Evolutionary conservation across 768 basidiomycete species (phyloP).

Genomic region (Lyophyllum atratum): DNA sequence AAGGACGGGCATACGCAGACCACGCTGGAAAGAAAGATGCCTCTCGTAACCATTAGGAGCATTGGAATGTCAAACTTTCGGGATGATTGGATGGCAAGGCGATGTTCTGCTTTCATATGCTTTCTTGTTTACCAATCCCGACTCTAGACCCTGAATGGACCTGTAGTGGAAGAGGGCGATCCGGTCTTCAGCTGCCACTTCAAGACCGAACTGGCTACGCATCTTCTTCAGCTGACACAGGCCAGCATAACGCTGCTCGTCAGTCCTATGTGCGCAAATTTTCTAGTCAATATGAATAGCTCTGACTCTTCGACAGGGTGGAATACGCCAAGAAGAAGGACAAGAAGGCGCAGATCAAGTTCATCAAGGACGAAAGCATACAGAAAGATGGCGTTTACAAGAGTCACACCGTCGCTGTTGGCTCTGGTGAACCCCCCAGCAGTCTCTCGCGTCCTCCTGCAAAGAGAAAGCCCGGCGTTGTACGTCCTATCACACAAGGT

Average conservation of each 20-base stretch:
- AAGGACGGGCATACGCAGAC: conserved; percentile 64
- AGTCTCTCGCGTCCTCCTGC: conserved; percentile 85
- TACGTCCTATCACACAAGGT: conserved; percentile 83
- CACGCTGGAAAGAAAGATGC: conserved; percentile 83
- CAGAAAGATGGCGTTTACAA: conserved; percentile 85
- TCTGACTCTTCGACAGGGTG: conserved; percentile 50
- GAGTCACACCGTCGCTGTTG: conserved; percentile 86
- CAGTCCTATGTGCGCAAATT: conserved; percentile 68
- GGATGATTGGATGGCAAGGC: conserved; percentile 91
- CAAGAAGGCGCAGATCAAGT: conserved; percentile 85
- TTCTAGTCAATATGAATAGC: not conserved
- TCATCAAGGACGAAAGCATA: conserved; percentile 87
- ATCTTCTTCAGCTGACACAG: conserved; percentile 79
- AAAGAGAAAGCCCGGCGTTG: conserved; percentile 84
- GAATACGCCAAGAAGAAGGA: conserved; percentile 97
- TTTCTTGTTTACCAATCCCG: conserved; percentile 7
- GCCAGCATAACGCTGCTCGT: conserved; percentile 74
- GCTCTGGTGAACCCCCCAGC: conserved; percentile 81
- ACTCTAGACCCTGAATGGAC: conserved; percentile 67
- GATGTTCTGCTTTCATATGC: not conserved
- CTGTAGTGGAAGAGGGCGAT: conserved; percentile 88
- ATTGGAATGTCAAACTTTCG: conserved; percentile 86
- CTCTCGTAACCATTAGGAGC: conserved; percentile 82
- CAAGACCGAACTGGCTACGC: conserved; percentile 92
- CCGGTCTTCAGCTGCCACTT: conserved; percentile 89